Percentiles rank a stretch among this genome's conserved stretches.
These are phyloP conservation scores for Aspergillus ostianus DNA, from an alignment of 495 filamentous ascomycete genomes.

Conservation along the genomic window DNA sequence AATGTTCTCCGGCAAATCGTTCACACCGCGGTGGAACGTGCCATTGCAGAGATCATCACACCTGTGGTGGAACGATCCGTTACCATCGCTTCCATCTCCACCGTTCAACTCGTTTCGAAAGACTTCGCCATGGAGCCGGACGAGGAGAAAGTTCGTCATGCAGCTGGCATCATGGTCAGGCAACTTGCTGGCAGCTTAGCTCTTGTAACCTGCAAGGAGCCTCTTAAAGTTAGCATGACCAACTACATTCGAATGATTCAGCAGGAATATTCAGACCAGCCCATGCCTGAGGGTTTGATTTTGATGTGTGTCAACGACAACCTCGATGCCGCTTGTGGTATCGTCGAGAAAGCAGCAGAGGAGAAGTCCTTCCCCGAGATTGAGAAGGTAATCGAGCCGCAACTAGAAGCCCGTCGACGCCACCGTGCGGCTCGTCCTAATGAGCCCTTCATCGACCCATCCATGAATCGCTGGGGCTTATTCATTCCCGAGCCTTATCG, in stretches of 20 bases:
- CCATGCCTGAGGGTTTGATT: conserved; percentile 82
- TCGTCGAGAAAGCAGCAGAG: conserved; percentile 92
- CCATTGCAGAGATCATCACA: conserved; percentile 90
- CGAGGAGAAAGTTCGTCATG: conserved; percentile 76
- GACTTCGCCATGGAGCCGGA: conserved; percentile 93
- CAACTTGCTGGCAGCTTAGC: conserved; percentile 89
- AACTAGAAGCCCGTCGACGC: conserved; percentile 69
- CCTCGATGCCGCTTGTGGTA: conserved; percentile 83
- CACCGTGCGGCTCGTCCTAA: conserved; percentile 68
- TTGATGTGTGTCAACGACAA: conserved; percentile 99
- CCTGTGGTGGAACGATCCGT: conserved; percentile 97
- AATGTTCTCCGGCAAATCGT: conserved; percentile 77
- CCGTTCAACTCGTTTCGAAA: conserved; percentile 87
- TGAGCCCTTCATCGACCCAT: conserved; percentile 78
- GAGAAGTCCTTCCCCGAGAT: conserved; percentile 91
- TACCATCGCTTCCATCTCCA: conserved; percentile 94
- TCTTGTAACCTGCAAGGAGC: conserved; percentile 97
- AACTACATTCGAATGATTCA: conserved; percentile 90
- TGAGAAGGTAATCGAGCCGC: conserved; percentile 79
- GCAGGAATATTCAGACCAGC: conserved; percentile 64
- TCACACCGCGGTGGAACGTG: conserved; percentile 75
- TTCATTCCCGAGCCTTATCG: conserved; percentile 90
- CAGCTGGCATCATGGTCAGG: conserved; percentile 88
- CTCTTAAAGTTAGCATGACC: conserved; percentile 88
- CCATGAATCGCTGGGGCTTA: conserved; percentile 78